These are phyloP conservation scores for Penicillium antarcticum DNA, from an alignment of 495 filamentous ascomycete species.

Conservation along the genomic window DNA sequence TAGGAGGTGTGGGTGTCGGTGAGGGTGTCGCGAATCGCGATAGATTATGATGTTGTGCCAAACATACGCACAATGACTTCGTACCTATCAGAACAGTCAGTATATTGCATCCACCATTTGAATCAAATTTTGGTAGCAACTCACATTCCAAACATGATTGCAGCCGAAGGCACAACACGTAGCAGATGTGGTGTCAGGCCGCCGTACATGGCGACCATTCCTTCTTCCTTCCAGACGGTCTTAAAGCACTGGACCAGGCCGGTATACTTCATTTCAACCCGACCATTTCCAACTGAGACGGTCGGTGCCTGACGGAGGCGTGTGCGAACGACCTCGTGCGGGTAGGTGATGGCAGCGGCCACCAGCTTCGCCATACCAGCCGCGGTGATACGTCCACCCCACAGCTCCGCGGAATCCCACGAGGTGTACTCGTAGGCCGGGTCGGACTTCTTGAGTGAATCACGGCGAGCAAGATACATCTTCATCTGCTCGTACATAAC, in stretches of 20 bases:
- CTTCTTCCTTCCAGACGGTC: slow-evolving; percentile 53
- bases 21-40: background rate
- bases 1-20: background rate
- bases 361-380: slow-evolving; percentile 55
- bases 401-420: slow-evolving; percentile 47
- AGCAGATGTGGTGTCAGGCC: slow-evolving; percentile 58
- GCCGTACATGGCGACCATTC: slow-evolving; percentile 53
- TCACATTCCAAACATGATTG: slow-evolving; percentile 91
- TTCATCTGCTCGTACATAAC: slow-evolving; percentile 60
- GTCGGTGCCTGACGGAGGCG: slow-evolving; percentile 53
- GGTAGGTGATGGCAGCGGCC: slow-evolving; percentile 56
- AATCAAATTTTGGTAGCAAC: background rate
- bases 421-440: slow-evolving; percentile 24
- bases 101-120: background rate
- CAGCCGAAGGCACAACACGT: slow-evolving; percentile 73
- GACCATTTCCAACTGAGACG: slow-evolving; percentile 29
- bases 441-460: slow-evolving; percentile 30
- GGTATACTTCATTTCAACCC: slow-evolving; percentile 49
- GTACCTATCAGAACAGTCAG: slow-evolving; percentile 35
- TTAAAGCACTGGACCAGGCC: slow-evolving; percentile 54
- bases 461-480: slow-evolving; percentile 38
- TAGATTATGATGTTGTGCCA: slow-evolving; percentile 19
- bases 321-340: slow-evolving; percentile 57
- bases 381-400: slow-evolving; percentile 46
- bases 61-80: slow-evolving; percentile 65